Conservation (phyloP, 108 stramenopile genomes). For the Fragilaria crotonensis region DNA sequence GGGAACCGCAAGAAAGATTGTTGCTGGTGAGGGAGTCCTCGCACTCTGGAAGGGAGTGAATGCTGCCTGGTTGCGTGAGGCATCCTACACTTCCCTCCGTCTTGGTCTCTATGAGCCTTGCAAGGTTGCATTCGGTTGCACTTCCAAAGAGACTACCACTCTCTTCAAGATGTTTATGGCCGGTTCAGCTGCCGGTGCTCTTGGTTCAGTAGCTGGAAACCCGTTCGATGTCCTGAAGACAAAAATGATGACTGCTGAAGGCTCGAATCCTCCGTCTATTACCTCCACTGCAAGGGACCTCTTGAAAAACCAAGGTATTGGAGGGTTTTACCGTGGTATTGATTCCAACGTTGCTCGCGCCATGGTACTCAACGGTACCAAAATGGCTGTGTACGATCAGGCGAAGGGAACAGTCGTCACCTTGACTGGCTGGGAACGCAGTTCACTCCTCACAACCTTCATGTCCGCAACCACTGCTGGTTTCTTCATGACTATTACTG, state of each 20-base stretch:
- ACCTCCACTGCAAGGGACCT: constrained; percentile 55
- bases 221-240: constrained; percentile 92
- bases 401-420: constrained; percentile 78
- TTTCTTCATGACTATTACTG: constrained; percentile 93
- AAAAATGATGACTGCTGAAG: constrained; percentile 77
- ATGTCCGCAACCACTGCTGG: constrained; percentile 77
- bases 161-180: constrained; percentile 81
- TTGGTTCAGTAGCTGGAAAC: constrained; percentile 85
- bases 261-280: constrained; percentile 54
- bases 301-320: constrained; percentile 62
- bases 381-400: constrained; percentile 89
- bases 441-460: constrained; percentile 55
- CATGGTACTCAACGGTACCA: constrained; percentile 90
- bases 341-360: constrained; percentile 88
- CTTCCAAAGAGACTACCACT: constrained; percentile 54
- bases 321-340: constrained; percentile 91
- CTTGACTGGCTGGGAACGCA: constrained; percentile 44
- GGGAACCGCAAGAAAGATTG: constrained; percentile 63
- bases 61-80: constrained; percentile 87
- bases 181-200: constrained; percentile 77
- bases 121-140: constrained; percentile 78
- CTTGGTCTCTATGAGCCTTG: constrained; percentile 88
- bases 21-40: constrained; percentile 59
- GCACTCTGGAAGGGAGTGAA: constrained; percentile 89
- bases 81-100: constrained; percentile 90